Conservation (phyloP, 306 rosid species). For the Ormosia semicastrata region DNA sequence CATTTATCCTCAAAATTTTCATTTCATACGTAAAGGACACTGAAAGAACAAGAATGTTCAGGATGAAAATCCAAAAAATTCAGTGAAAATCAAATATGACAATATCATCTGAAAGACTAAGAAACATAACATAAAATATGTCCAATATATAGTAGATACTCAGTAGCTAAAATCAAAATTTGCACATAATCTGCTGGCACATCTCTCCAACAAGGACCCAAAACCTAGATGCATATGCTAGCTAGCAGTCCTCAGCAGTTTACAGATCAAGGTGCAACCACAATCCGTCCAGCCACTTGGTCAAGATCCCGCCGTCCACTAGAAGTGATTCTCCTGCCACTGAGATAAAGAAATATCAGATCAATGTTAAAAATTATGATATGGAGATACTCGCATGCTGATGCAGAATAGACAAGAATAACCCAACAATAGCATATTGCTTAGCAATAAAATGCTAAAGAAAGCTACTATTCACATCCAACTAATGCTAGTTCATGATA, state of each 20-base stretch:
- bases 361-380: not conserved
- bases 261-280: constrained; percentile 32
- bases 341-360: not conserved
- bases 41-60: not conserved
- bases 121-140: not conserved
- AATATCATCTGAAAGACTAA: not conserved
- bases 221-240: not conserved
- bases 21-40: not conserved
- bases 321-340: constrained; percentile 44
- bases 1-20: not conserved
- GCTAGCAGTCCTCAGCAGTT: not conserved
- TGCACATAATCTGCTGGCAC: constrained; percentile 15
- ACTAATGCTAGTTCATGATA: not conserved
- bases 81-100: not conserved
- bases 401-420: not conserved
- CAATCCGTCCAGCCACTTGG: constrained; percentile 41
- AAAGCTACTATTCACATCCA: not conserved
- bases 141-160: constrained; percentile 15
- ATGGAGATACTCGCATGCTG: not conserved
- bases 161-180: constrained; percentile 27
- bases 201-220: constrained; percentile 5
- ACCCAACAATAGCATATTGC: not conserved
- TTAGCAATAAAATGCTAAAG: not conserved
- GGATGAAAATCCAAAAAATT: not conserved
- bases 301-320: constrained; percentile 42